These are phyloP conservation scores for Bipolaris bicolor DNA, from an alignment of 2,329 filamentous ascomycete species.

Conservation along the genomic window DNA sequence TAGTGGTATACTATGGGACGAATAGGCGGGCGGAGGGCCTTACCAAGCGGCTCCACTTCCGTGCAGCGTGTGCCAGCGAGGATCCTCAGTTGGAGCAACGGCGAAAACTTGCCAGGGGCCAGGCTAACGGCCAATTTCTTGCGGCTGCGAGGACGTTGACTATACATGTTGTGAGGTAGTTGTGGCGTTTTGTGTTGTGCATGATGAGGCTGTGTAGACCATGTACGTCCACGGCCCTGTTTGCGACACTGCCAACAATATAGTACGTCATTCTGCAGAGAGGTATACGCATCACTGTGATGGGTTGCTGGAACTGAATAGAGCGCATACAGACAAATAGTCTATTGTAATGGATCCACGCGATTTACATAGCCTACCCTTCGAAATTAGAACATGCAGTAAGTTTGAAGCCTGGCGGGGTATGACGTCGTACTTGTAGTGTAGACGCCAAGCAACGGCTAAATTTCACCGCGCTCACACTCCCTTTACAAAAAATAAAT, in stretches of 20 bases:
- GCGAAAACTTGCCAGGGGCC: not conserved
- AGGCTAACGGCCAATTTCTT: not conserved
- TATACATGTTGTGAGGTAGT: not conserved
- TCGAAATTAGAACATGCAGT: no score
- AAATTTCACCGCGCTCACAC: not conserved
- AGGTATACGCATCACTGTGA: no score
- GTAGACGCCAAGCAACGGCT: not conserved
- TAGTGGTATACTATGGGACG: not conserved
- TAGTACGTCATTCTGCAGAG: no score
- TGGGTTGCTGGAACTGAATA: no score
- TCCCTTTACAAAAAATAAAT: no score
- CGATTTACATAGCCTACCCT: no score
- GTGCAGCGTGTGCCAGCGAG: not conserved
- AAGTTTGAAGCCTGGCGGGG: no score
- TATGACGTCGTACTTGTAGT: no score
- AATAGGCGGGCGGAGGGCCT: conserved; percentile 1
- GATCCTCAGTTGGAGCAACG: not conserved
- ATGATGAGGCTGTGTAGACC: not conserved
- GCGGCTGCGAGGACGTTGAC: not conserved
- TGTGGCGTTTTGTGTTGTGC: not conserved
- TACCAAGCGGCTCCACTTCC: not conserved
- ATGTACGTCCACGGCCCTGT: no score
- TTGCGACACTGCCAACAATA: no score
- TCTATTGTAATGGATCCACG: no score
- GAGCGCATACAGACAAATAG: no score